Percentiles rank a stretch among this genome's conserved stretches.
phyloP scores from a whole-genome alignment of 345 rosid species.

The Eucalyptus marginata region DNA sequence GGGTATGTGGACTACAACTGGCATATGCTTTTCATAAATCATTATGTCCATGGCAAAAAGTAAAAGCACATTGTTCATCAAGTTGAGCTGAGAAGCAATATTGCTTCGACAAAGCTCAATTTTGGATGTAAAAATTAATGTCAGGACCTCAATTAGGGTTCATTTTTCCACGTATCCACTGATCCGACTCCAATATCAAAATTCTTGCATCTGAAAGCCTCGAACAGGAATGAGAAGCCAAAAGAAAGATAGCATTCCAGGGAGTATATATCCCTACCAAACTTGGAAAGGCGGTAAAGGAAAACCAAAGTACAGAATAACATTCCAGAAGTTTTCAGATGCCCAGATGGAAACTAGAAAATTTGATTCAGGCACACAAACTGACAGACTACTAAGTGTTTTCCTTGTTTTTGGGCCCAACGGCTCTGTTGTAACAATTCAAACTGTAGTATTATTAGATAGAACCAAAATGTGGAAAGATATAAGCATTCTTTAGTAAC shows the following conservation, averaged over 20 bases:
- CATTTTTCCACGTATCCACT: not conserved
- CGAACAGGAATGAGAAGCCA: not conserved
- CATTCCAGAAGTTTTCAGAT: not conserved
- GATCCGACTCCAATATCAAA: not conserved
- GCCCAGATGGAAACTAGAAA: not conserved
- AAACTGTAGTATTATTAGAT: not conserved
- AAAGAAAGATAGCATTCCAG: not conserved
- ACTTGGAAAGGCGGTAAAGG: not conserved
- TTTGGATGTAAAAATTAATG: not conserved
- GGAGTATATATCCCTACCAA: not conserved
- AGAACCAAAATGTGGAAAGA: not conserved
- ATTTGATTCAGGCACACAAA: not conserved
- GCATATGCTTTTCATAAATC: not conserved
- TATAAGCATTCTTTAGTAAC: not conserved
- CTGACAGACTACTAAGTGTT: not conserved
- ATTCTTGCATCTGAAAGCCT: not conserved
- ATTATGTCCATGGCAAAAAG: not conserved
- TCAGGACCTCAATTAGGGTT: not conserved
- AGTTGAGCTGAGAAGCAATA: not conserved
- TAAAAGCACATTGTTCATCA: not conserved
- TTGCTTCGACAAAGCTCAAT: not conserved
- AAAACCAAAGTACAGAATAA: not conserved
- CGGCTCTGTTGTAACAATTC: not conserved
- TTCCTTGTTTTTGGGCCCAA: not conserved
- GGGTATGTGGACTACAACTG: not conserved